Evolutionary conservation across 495 filamentous ascomycete species (phyloP).

Genomic region (Opeltia flavorubescens): DNA sequence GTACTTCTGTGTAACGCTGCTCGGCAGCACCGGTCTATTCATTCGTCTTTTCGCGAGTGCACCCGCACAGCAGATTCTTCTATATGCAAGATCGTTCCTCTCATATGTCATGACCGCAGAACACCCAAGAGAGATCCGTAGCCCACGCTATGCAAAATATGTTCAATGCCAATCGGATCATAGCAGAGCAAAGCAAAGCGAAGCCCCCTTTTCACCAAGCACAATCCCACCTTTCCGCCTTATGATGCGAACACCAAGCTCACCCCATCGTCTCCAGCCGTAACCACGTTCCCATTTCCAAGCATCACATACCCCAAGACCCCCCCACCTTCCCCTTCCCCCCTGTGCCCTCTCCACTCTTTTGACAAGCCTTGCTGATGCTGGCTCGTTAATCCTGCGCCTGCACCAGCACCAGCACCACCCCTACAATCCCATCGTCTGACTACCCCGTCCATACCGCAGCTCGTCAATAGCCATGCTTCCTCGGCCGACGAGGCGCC

Average conservation of each 20-base stretch:
- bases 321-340: constrained; percentile 69
- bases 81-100: not conserved
- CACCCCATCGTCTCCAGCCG: constrained; percentile 77
- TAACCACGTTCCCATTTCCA: constrained; percentile 59
- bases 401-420: constrained; percentile 45
- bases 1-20: too few species aligned
- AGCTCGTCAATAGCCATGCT: constrained; percentile 44
- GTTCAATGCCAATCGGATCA: too few species aligned
- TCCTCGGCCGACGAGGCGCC: constrained; percentile 16
- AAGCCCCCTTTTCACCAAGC: too few species aligned
- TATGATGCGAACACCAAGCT: constrained; percentile 50
- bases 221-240: too few species aligned
- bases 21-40: too few species aligned
- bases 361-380: constrained; percentile 43
- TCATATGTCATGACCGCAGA: not conserved
- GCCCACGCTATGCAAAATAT: not conserved
- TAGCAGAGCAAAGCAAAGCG: too few species aligned
- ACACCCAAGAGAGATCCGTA: not conserved
- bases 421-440: constrained; percentile 77
- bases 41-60: too few species aligned
- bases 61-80: not conserved
- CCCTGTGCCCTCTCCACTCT: constrained; percentile 74
- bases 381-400: not conserved
- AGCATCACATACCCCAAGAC: constrained; percentile 79
- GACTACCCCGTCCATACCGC: constrained; percentile 78